Evolutionary conservation across 2,329 filamentous ascomycete genomes (phyloP).

Genomic region (Colletotrichum sp.): DNA sequence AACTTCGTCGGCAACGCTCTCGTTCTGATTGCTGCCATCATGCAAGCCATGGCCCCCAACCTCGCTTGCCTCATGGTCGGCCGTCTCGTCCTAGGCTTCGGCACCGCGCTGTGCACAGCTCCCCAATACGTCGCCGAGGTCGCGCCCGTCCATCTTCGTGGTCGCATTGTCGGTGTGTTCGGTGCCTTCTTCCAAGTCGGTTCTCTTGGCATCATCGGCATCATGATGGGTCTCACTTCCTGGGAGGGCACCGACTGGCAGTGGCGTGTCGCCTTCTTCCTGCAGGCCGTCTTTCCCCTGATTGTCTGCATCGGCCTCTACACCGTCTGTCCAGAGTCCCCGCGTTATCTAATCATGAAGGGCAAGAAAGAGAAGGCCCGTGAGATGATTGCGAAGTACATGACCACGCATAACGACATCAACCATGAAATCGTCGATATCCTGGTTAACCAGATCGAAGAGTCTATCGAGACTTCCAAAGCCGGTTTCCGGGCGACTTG

Average conservation of each 20-base stretch:
- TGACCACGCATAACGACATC: conserved; percentile 42
- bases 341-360: conserved; percentile 43
- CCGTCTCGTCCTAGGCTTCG: conserved; percentile 62
- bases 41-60: conserved; percentile 42
- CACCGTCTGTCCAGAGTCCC: conserved; percentile 44
- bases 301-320: conserved; percentile 35
- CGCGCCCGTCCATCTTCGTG: conserved; percentile 34
- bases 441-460: conserved; percentile 47
- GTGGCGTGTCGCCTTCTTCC: conserved; percentile 44
- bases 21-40: conserved; percentile 46
- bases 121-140: conserved; percentile 33
- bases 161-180: conserved; percentile 51
- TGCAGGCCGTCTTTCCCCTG: conserved; percentile 46
- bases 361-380: conserved; percentile 39
- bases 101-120: conserved; percentile 34
- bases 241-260: conserved; percentile 37
- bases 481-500: conserved; percentile 42
- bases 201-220: conserved; percentile 43
- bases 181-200: conserved; percentile 52
- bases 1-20: conserved; percentile 50
- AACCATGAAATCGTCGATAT: conserved; percentile 46
- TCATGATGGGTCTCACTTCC: conserved; percentile 45
- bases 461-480: conserved; percentile 43
- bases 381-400: conserved; percentile 37
- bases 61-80: conserved; percentile 50